Evolutionary conservation across 2,329 filamentous ascomycete genomes (phyloP), one percentile per base, ranked within the genome.

Genomic region (Byssochlamys sp.): DNA sequence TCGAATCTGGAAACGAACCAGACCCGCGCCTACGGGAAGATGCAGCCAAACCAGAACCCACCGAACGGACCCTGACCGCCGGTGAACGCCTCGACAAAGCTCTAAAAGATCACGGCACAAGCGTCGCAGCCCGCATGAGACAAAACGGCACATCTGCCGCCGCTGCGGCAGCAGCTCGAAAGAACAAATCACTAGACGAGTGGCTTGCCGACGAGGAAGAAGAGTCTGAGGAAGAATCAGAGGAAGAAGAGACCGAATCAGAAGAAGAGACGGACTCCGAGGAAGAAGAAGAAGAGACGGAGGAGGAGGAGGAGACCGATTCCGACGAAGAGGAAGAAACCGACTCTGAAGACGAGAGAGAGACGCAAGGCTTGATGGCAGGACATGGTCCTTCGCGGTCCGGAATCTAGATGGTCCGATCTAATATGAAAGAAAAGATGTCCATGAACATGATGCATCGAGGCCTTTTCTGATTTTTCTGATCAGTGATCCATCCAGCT

Each of bases 121-220:
- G 64, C 29, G 66, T 60, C 33, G 59, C 66, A 6, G 58, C 65
- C 24, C 59, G 57, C 58, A 54, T 57, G 55, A 63, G 56, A 53
- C 60, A 62, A 54, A 60, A 62, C 49, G 62, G 62, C 56, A 35
- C 12, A 29, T 14, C 39, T 7, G 39, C 53, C 12, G 56, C 51
- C 28, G 57, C 24, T 7, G 62, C 74, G 12, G 60, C 61, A 6
- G 66, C 62, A 12, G 59, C 67, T 14, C 73, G 75, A 4, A 85
- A 85, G 55, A 84, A 84, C 48, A 96, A 95, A 81, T 90, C 87
- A 24, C 76, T 99, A 61, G 91, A 97, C 75, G 90, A 96, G 70
- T 97, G 94, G 91, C 78, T 97, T 57, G 90, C 87, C 3, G 88
- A 90, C 67, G 84, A 84, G 50, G 83, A 84, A 14, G 79, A 78